phyloP scores from a whole-genome alignment of 176 grass and related monocot species.

The Carex myosuroides region DNA sequence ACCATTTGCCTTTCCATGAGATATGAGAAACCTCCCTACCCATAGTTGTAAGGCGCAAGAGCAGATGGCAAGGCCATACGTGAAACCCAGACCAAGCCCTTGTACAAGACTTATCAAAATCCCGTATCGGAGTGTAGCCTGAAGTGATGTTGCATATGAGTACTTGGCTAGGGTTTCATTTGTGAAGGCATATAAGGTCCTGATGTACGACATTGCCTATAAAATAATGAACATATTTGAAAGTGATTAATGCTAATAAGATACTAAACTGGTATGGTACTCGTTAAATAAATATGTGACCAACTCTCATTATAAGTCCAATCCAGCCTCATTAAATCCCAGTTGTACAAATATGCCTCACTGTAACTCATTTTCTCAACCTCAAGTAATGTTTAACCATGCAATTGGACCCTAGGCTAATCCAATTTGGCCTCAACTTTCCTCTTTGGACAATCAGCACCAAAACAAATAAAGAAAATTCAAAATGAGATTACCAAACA shows the following conservation, averaged over 20 bases:
- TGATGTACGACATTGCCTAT: slow-evolving; percentile 86
- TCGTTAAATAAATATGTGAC: neutral
- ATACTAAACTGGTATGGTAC: neutral
- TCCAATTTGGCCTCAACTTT: neutral
- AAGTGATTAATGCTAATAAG: neutral
- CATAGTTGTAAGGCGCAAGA: slow-evolving; percentile 98
- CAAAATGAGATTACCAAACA: neutral
- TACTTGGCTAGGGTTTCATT: slow-evolving; percentile 99
- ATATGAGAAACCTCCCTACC: slow-evolving; percentile 80
- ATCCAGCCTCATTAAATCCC: neutral
- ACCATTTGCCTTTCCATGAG: slow-evolving; percentile 71
- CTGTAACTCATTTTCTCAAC: neutral
- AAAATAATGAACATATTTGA: slow-evolving; percentile 2
- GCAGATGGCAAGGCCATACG: slow-evolving; percentile 95
- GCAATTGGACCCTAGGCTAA: neutral
- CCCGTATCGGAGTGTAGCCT: slow-evolving; percentile 90
- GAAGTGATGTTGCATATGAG: slow-evolving; percentile 98
- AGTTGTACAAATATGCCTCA: neutral
- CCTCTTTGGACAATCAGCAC: neutral
- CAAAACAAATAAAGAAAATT: neutral
- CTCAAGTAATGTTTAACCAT: neutral
- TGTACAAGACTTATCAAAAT: slow-evolving; percentile 99
- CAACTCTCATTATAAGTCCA: neutral
- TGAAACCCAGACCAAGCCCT: slow-evolving; percentile 98
- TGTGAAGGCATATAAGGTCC: slow-evolving; percentile 86